Evolutionary conservation across 345 rosid species (phyloP).

Genomic region (Euphorbia peplus): DNA sequence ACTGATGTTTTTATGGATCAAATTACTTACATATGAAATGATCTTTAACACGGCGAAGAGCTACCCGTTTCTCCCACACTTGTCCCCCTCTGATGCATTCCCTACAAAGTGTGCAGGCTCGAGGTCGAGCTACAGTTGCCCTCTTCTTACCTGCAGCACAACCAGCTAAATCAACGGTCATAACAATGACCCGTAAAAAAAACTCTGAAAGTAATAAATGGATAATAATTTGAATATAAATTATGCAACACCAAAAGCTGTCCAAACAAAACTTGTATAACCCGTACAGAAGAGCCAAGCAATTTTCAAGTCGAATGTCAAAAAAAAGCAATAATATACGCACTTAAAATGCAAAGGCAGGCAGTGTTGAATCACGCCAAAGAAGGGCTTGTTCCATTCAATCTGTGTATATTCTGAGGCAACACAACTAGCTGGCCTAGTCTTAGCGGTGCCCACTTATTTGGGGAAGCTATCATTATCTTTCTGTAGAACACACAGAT

Average conservation of each 20-base stretch:
- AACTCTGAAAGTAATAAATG: not conserved
- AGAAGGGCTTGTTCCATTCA: not conserved
- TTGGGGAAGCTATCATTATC: not conserved
- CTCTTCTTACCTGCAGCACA: conserved; percentile 57
- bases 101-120: conserved; percentile 83
- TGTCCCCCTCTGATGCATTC: conserved; percentile 69
- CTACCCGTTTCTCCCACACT: conserved; percentile 57
- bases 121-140: conserved; percentile 74
- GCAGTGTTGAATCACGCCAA: not conserved
- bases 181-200: not conserved
- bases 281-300: not conserved
- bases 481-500: not conserved
- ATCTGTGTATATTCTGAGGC: not conserved
- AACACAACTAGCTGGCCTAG: not conserved
- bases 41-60: conserved; percentile 61
- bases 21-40: conserved; percentile 76
- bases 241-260: not conserved
- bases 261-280: not conserved
- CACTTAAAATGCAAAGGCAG: not conserved
- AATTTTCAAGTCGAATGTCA: not conserved
- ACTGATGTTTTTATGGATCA: not conserved
- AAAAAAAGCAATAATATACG: not conserved
- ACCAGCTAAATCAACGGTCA: conserved; percentile 13
- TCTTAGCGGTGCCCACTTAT: not conserved
- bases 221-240: conserved; percentile 1